Evolutionary conservation across 495 filamentous ascomycete genomes (phyloP).

Genomic region (Hypoxylon crocopeplum): DNA sequence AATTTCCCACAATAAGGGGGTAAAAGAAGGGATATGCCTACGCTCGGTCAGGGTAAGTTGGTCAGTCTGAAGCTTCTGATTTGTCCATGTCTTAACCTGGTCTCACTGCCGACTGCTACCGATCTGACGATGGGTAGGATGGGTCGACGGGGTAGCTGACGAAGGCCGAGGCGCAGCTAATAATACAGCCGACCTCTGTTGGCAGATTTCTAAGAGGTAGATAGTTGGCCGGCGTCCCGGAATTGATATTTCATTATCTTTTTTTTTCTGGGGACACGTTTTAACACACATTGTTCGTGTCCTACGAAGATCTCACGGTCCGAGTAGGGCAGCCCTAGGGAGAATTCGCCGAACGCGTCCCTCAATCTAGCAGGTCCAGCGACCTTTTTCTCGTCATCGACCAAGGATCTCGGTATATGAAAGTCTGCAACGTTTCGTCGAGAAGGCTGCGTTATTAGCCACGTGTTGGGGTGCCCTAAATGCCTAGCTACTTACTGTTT

Average conservation of each 20-base stretch:
- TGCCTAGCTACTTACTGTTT: conserved; percentile 22
- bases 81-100: background rate
- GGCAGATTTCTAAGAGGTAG: conserved; percentile 1
- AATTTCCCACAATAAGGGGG: background rate
- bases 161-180: conserved; percentile 23
- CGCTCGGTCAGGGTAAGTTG: conserved; percentile 34
- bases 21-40: background rate
- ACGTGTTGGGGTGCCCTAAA: conserved; percentile 29
- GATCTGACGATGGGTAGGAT: conserved; percentile 20
- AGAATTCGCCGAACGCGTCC: conserved; percentile 20
- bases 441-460: conserved; percentile 17
- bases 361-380: conserved; percentile 21
- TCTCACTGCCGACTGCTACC: conserved; percentile 29
- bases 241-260: conserved; percentile 19
- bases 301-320: too few species aligned
- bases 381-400: conserved; percentile 14
- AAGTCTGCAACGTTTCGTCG: conserved; percentile 36
- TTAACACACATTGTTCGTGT: too few species aligned
- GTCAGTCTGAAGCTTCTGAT: conserved; percentile 20
- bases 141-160: conserved; percentile 17
- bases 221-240: conserved; percentile 17
- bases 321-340: background rate
- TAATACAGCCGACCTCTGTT: conserved; percentile 20
- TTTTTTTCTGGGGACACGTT: too few species aligned
- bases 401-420: conserved; percentile 24